Evolutionary conservation across 768 basidiomycete species (phyloP).

Genomic region (Lactarius psammicola): DNA sequence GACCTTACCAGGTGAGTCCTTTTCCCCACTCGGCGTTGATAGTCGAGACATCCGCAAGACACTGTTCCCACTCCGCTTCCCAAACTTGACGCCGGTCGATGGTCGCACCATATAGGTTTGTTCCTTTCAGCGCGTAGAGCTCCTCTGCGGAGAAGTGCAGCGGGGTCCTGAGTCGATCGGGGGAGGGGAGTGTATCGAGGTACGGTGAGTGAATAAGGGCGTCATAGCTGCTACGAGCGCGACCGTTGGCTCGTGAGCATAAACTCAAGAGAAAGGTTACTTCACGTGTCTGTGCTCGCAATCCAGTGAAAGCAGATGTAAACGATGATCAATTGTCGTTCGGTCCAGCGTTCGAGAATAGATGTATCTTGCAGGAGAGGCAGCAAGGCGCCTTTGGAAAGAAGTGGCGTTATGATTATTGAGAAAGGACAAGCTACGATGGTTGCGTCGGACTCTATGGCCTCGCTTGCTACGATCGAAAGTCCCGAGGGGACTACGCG

Average conservation of each 20-base stretch:
- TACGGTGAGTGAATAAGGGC: constrained; percentile 54
- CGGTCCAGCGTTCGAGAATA: constrained; percentile 46
- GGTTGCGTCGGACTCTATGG: constrained; percentile 49
- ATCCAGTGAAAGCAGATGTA: constrained; percentile 70
- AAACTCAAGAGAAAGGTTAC: constrained; percentile 16
- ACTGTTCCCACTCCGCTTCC: constrained; percentile 60
- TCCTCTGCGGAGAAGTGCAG: constrained; percentile 69
- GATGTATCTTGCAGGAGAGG: constrained; percentile 37
- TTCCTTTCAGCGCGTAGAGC: constrained; percentile 64
- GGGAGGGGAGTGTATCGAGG: constrained; percentile 59
- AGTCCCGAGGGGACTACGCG: constrained; percentile 40
- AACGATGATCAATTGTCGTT: constrained; percentile 63
- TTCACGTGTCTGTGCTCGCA: constrained; percentile 40
- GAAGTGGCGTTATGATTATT: constrained; percentile 58
- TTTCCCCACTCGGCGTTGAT: constrained; percentile 44
- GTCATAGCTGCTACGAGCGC: constrained; percentile 19
- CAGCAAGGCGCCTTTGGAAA: constrained; percentile 46
- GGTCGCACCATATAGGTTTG: constrained; percentile 79
- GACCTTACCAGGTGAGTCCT: constrained; percentile 65
- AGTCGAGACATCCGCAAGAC: constrained; percentile 43
- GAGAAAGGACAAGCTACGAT: constrained; percentile 68
- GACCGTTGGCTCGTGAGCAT: constrained; percentile 9
- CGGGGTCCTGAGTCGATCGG: constrained; percentile 61
- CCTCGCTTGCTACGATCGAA: constrained; percentile 48
- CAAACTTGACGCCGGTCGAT: constrained; percentile 61